Evolutionary conservation across 192 early-diverging fungal species (phyloP).

Genomic region (Coemansia sp.): DNA sequence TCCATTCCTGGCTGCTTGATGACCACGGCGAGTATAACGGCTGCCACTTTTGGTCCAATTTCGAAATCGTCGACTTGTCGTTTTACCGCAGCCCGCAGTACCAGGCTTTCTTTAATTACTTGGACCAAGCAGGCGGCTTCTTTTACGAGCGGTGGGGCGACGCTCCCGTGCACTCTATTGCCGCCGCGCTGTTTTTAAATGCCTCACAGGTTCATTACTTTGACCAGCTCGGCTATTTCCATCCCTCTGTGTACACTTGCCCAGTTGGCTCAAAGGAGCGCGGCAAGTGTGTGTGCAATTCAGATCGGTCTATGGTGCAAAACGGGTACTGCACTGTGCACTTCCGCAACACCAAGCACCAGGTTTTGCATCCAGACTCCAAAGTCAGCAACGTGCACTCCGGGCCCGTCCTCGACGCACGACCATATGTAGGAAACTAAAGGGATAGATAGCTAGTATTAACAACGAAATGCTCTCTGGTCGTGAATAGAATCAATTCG

Average conservation of each 20-base stretch:
- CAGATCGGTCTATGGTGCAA: conserved; percentile 14
- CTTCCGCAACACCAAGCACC: conserved; percentile 4
- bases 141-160: conserved; percentile 78
- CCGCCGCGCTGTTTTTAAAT: conserved; percentile 55
- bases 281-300: conserved; percentile 43
- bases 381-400: not conserved
- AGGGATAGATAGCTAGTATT: too few species aligned
- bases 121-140: conserved; percentile 79
- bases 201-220: conserved; percentile 63
- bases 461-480: too few species aligned
- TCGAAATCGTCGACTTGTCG: conserved; percentile 77
- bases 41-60: conserved; percentile 84
- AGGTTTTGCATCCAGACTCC: conserved; percentile 3
- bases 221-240: conserved; percentile 64
- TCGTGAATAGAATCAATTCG: too few species aligned
- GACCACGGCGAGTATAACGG: conserved; percentile 52
- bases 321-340: conserved; percentile 15
- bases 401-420: conserved; percentile 2
- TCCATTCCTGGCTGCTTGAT: conserved; percentile 26
- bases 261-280: conserved; percentile 42
- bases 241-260: conserved; percentile 36
- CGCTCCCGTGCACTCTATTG: conserved; percentile 65
- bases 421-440: not conserved
- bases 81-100: conserved; percentile 62
- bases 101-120: conserved; percentile 60